Percentiles rank a stretch among this genome's conserved stretches.
phyloP scores from a whole-genome alignment of 2,329 filamentous ascomycete species.

The Sodiomyces alkalinus region DNA sequence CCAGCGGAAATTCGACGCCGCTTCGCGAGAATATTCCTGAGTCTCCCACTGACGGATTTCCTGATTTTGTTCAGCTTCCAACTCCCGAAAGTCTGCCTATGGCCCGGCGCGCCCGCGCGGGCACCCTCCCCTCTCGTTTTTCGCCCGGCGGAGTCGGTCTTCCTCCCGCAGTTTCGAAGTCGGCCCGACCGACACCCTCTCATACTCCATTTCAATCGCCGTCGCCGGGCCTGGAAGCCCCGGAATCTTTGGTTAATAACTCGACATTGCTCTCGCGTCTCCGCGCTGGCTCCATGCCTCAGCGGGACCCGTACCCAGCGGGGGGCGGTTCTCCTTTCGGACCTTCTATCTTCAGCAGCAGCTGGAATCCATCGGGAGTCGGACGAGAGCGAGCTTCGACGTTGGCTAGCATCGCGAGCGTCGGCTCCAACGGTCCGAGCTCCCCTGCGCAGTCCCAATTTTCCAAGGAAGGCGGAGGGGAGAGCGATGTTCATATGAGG shows the following conservation, averaged over 20 bases:
- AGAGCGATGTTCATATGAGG: conserved; percentile 75
- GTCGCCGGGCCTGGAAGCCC: conserved; percentile 35
- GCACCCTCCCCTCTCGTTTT: conserved; percentile 91
- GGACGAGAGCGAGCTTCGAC: conserved; percentile 76
- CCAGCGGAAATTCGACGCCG: conserved; percentile 90
- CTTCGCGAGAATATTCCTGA: conserved; percentile 95
- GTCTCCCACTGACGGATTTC: conserved; percentile 89
- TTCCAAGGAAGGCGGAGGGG: conserved; percentile 68
- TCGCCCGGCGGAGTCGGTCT: conserved; percentile 56
- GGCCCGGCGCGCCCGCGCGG: conserved; percentile 70
- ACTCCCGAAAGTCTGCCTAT: conserved; percentile 51
- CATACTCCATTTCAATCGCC: conserved; percentile 73
- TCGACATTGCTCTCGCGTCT: conserved; percentile 71
- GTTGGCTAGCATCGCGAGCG: conserved; percentile 66
- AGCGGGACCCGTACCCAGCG: conserved; percentile 54
- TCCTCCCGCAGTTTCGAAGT: conserved; percentile 51
- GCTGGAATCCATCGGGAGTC: conserved; percentile 54
- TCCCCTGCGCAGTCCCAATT: conserved; percentile 80
- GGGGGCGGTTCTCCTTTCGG: conserved; percentile 53
- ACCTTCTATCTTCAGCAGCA: conserved; percentile 68
- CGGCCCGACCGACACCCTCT: conserved; percentile 71
- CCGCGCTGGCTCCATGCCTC: conserved; percentile 86
- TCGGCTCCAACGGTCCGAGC: conserved; percentile 77
- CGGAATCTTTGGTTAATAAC: conserved; percentile 34
- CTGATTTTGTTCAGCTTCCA: conserved; percentile 63